These are phyloP conservation scores for Hemileccinum impolitum DNA, from an alignment of 768 basidiomycete species.

Conservation along the genomic window DNA sequence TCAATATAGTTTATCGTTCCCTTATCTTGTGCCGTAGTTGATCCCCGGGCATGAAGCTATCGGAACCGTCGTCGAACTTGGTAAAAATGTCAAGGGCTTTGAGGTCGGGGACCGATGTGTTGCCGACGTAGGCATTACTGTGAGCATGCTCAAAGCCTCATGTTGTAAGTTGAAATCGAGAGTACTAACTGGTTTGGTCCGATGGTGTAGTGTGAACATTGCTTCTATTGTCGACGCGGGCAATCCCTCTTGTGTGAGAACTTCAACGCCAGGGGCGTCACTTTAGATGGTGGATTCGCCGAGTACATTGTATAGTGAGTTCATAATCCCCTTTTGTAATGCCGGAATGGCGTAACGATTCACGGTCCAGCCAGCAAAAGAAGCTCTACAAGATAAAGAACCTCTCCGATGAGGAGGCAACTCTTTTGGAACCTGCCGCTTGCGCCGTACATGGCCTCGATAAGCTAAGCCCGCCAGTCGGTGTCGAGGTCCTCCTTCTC, in stretches of 20 bases:
- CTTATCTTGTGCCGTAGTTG: constrained; percentile 34
- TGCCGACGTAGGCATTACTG: constrained; percentile 74
- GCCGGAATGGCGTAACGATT: background rate
- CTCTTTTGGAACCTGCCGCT: constrained; percentile 84
- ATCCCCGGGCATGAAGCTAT: constrained; percentile 78
- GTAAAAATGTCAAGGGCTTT: constrained; percentile 79
- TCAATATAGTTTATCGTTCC: constrained; percentile 17
- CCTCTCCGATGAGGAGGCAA: constrained; percentile 82
- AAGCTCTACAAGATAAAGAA: constrained; percentile 89
- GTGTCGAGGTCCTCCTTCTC: constrained; percentile 78
- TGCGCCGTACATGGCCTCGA: constrained; percentile 93
- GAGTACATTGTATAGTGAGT: constrained; percentile 84
- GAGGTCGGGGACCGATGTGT: constrained; percentile 77
- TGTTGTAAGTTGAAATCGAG: background rate
- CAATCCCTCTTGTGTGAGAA: constrained; percentile 79
- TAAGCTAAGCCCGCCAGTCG: constrained; percentile 78
- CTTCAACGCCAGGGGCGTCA: constrained; percentile 79
- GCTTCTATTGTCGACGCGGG: constrained; percentile 88
- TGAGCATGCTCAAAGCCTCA: constrained; percentile 31
- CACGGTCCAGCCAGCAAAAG: constrained; percentile 48
- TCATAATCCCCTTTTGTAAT: background rate
- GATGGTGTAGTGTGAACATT: constrained; percentile 62
- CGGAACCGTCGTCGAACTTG: constrained; percentile 68
- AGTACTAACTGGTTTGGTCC: constrained; percentile 1
- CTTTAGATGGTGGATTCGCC: constrained; percentile 81